phyloP scores from a whole-genome alignment of 345 rosid species.

The Arabidopsis suecica region DNA sequence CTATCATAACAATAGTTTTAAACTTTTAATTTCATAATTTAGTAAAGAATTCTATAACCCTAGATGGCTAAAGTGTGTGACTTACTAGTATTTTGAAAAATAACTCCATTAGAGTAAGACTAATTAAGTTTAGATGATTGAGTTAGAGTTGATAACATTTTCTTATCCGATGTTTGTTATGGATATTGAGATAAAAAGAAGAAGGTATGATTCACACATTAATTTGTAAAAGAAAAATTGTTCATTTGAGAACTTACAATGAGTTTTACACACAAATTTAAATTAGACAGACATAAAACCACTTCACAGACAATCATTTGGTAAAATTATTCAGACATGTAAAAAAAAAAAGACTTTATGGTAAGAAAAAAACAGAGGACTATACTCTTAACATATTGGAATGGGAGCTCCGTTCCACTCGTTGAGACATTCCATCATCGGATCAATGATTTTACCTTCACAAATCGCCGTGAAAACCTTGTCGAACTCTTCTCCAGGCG shows the following conservation, averaged over 20 bases:
- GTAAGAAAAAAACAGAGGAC: constrained; percentile 20
- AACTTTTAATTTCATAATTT: background rate
- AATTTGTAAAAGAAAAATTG: constrained; percentile 33
- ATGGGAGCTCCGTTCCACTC: constrained; percentile 87
- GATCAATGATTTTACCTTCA: constrained; percentile 67
- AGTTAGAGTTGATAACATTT: background rate
- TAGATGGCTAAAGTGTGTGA: background rate
- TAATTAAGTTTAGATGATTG: background rate
- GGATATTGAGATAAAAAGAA: background rate
- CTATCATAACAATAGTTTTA: background rate
- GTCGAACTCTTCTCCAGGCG: constrained; percentile 81
- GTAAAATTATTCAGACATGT: constrained; percentile 36
- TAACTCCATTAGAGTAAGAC: background rate
- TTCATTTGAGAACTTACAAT: constrained; percentile 41
- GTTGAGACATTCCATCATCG: constrained; percentile 66
- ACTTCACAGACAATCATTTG: constrained; percentile 37
- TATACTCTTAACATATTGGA: constrained; percentile 50
- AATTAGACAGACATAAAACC: constrained; percentile 25
- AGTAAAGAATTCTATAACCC: background rate
- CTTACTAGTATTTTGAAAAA: background rate
- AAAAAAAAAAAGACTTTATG: background rate
- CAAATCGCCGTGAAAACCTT: constrained; percentile 69
- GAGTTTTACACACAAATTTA: constrained; percentile 32
- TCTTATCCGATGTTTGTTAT: background rate
- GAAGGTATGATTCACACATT: constrained; percentile 27